A percentile compares a stretch with the other conserved stretches of the same genome.
Conservation (phyloP, 768 basidiomycete species). For the Dendrothele bispora region DNA sequence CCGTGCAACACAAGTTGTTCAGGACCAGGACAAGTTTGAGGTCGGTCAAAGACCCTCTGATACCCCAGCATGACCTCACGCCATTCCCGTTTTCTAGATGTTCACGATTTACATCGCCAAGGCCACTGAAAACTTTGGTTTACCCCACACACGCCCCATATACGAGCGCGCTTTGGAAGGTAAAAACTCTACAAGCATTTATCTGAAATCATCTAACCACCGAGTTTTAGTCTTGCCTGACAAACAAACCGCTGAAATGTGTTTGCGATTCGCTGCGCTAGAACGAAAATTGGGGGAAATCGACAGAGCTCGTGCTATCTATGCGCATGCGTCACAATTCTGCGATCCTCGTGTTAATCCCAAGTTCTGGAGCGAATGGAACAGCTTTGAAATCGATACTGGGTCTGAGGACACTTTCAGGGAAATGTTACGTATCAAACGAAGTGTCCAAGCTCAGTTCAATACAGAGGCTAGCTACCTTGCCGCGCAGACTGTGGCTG, state of each 20-base stretch:
- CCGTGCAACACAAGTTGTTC: constrained; percentile 83
- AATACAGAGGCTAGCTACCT: constrained; percentile 95
- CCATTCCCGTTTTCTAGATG: constrained; percentile 55
- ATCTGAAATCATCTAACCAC: background rate
- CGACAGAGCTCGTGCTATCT: constrained; percentile 94
- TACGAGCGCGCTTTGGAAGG: constrained; percentile 93
- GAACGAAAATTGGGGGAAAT: constrained; percentile 99
- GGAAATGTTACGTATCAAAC: constrained; percentile 93
- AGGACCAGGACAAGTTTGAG: constrained; percentile 93
- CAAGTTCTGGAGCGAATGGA: constrained; percentile 97
- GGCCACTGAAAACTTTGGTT: constrained; percentile 91
- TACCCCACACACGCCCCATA: constrained; percentile 94
- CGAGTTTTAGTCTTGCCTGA: constrained; percentile 69
- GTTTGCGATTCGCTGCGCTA: constrained; percentile 90
- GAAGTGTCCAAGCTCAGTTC: constrained; percentile 97
- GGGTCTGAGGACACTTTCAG: constrained; percentile 98
- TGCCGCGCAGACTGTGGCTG: constrained; percentile 84
- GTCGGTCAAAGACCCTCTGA: constrained; percentile 39
- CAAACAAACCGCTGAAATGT: constrained; percentile 95
- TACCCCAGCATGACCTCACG: constrained; percentile 5
- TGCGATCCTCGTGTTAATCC: constrained; percentile 93
- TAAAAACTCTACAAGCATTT: constrained; percentile 14
- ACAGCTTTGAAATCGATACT: constrained; percentile 96
- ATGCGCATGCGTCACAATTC: constrained; percentile 97
- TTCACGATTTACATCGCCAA: constrained; percentile 97